A percentile compares a stretch with the other conserved stretches of the same genome.
Conservation (phyloP, 306 rosid genomes). For the Lathyrus tuberosus region DNA sequence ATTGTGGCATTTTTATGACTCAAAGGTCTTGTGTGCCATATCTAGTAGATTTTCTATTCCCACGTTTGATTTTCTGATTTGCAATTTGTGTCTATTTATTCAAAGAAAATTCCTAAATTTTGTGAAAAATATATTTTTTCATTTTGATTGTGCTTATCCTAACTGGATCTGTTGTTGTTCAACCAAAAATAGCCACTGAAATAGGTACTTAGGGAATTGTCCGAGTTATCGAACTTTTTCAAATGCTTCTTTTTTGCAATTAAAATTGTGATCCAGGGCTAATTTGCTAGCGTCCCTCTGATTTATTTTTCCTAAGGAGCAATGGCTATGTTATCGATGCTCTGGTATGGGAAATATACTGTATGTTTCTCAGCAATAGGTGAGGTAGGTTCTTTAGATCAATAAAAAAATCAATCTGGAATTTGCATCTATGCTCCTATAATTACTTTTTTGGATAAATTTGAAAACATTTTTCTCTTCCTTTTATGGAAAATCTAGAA, state of each 20-base stretch:
- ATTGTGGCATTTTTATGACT: not conserved
- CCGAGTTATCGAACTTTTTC: not conserved
- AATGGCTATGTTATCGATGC: not conserved
- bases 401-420: not conserved
- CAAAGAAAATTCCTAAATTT: not conserved
- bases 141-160: not conserved
- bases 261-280: not conserved
- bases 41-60: not conserved
- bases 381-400: not conserved
- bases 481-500: not conserved
- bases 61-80: not conserved
- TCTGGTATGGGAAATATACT: not conserved
- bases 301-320: not conserved
- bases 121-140: not conserved
- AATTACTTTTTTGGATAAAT: not conserved
- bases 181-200: not conserved
- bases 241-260: not conserved
- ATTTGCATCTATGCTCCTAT: not conserved
- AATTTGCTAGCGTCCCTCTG: not conserved
- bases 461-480: not conserved
- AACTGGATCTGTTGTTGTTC: not conserved
- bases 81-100: not conserved
- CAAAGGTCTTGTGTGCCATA: conserved; percentile 8
- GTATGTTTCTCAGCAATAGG: not conserved
- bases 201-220: not conserved